Evolutionary conservation across 1,139 yeast species (phyloP).

Genomic region (Taphrina deformans): DNA sequence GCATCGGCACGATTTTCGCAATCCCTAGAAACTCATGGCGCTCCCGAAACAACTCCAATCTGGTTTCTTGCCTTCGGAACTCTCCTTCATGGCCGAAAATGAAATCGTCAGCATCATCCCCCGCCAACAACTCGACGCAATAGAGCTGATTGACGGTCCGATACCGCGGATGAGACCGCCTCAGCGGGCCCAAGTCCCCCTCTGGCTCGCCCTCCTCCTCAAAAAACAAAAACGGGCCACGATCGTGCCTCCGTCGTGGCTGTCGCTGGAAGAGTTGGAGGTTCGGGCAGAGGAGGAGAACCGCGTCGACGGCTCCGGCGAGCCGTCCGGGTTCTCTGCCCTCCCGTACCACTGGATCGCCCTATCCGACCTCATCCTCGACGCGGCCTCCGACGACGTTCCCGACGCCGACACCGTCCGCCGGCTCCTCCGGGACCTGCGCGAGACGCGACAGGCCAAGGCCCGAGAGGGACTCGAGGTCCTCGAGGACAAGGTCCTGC

Average conservation of each 20-base stretch:
- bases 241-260: constrained; percentile 85
- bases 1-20: background rate
- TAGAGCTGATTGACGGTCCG: constrained; percentile 64
- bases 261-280: constrained; percentile 59
- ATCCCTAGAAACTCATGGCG: constrained; percentile 54
- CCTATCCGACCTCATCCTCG: constrained; percentile 64
- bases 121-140: constrained; percentile 63
- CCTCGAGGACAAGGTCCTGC: constrained; percentile 79
- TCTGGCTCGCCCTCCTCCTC: constrained; percentile 84
- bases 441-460: constrained; percentile 80
- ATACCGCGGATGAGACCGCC: constrained; percentile 56
- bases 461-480: constrained; percentile 74
- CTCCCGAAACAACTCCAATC: constrained; percentile 59
- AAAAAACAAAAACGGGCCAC: constrained; percentile 84
- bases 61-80: constrained; percentile 72
- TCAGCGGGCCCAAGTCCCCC: constrained; percentile 69
- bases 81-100: constrained; percentile 82
- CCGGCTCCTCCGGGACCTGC: constrained; percentile 72
- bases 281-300: constrained; percentile 69
- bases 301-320: constrained; percentile 50
- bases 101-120: constrained; percentile 73
- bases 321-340: constrained; percentile 53
- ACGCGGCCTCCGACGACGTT: constrained; percentile 72
- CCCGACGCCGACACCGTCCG: constrained; percentile 63
- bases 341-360: constrained; percentile 92